Conservation (phyloP, 495 filamentous ascomycete genomes). For the Penicillium ucsense region DNA sequence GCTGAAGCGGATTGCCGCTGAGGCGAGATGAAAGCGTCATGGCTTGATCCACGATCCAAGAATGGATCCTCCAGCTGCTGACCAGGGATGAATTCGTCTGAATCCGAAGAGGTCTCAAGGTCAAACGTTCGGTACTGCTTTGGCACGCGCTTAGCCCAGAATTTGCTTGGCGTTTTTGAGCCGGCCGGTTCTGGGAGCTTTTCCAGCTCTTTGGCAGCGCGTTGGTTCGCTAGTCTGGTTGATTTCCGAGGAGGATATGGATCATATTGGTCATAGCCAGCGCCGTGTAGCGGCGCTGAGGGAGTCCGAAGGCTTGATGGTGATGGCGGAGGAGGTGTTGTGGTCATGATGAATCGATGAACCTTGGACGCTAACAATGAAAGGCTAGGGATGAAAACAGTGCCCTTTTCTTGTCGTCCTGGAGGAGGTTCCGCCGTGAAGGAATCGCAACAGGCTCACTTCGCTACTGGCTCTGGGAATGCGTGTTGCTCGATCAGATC, state of each 20-base stretch:
- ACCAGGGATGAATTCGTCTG: not conserved
- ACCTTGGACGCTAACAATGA: not conserved
- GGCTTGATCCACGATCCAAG: too few species aligned
- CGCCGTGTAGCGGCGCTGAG: conserved; percentile 61
- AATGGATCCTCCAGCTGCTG: not conserved
- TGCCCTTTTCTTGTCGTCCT: too few species aligned
- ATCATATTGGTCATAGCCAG: conserved; percentile 57
- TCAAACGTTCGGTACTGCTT: conserved; percentile 10
- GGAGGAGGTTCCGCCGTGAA: too few species aligned
- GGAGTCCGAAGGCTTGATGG: conserved; percentile 48
- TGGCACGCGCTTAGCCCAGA: conserved; percentile 7
- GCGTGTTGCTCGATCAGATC: too few species aligned
- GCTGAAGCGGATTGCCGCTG: not conserved
- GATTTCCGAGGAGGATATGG: conserved; percentile 50
- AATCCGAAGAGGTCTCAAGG: not conserved
- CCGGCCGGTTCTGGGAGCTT: conserved; percentile 31
- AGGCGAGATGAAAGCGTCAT: too few species aligned
- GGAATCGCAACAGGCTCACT: too few species aligned
- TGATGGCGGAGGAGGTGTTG: conserved; percentile 57
- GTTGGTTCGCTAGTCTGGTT: conserved; percentile 38
- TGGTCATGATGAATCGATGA: conserved; percentile 36
- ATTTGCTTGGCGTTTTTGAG: conserved; percentile 11
- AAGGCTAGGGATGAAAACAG: too few species aligned
- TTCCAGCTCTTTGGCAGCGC: conserved; percentile 18
- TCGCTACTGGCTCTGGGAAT: too few species aligned